phyloP scores from a whole-genome alignment of 169 alveolate genomes.

The Plasmodium inui region DNA sequence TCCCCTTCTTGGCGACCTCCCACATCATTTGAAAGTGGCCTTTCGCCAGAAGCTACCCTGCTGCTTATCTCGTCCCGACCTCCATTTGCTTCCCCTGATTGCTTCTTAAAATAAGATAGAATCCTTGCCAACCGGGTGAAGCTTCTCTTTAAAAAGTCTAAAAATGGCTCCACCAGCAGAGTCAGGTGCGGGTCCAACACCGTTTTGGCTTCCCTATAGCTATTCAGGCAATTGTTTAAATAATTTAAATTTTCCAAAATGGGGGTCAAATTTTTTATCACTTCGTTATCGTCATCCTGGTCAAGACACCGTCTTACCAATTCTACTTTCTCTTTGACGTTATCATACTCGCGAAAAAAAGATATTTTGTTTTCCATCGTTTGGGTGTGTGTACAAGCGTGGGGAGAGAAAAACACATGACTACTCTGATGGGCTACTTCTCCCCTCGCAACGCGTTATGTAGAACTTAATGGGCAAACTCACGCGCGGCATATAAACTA shows the following conservation, averaged over 20 bases:
- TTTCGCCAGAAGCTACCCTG: neutral
- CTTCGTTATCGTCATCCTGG: constrained; percentile 32
- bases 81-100: constrained; percentile 9
- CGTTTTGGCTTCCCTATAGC: constrained; percentile 66
- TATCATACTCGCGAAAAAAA: constrained; percentile 54
- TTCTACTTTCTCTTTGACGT: constrained; percentile 23
- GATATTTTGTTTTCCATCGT: constrained; percentile 44
- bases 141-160: constrained; percentile 28
- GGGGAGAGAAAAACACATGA: neutral
- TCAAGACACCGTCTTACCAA: neutral
- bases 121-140: neutral
- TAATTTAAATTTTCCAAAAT: constrained; percentile 43
- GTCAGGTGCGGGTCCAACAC: constrained; percentile 36
- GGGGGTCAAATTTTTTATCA: constrained; percentile 6
- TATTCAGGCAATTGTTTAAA: constrained; percentile 60
- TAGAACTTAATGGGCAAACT: neutral
- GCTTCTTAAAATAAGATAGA: constrained; percentile 3
- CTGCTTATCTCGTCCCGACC: neutral
- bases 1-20: neutral
- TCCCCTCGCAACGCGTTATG: neutral
- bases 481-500: neutral
- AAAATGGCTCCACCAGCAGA: constrained; percentile 33
- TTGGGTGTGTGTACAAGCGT: neutral
- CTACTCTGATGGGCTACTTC: neutral
- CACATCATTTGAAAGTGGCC: neutral